Evolutionary conservation across 768 basidiomycete species (phyloP).

Genomic region (Boletus rufocinnamomeus): DNA sequence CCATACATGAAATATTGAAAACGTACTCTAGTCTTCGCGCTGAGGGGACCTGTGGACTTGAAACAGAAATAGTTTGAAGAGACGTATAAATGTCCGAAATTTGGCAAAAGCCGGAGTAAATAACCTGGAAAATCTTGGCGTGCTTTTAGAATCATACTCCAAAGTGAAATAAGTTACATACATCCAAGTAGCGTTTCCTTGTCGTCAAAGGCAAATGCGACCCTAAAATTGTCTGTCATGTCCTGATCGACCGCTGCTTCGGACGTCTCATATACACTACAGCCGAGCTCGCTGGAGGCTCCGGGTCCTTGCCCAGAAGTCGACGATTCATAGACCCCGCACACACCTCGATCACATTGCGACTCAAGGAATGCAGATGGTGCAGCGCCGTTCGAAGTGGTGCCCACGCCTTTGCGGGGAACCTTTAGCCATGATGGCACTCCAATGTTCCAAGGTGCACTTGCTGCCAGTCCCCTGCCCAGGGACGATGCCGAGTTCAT

Average conservation of each 20-base stretch:
- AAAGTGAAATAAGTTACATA: constrained; percentile 44
- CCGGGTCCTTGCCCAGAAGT: too few species aligned
- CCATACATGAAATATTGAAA: not conserved
- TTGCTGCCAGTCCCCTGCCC: constrained; percentile 28
- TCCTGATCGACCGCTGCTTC: constrained; percentile 63
- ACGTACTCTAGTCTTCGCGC: constrained; percentile 78
- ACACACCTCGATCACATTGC: too few species aligned
- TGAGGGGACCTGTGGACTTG: constrained; percentile 80
- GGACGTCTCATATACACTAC: constrained; percentile 77
- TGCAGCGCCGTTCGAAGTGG: too few species aligned
- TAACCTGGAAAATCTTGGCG: constrained; percentile 84
- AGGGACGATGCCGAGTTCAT: constrained; percentile 13
- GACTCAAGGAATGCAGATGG: too few species aligned
- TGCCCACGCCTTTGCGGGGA: too few species aligned
- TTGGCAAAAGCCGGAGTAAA: constrained; percentile 85
- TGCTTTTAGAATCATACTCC: constrained; percentile 7
- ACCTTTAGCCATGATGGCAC: not conserved
- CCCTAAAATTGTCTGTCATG: constrained; percentile 71
- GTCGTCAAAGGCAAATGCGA: constrained; percentile 84
- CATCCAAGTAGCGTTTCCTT: constrained; percentile 87
- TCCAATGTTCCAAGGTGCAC: too few species aligned
- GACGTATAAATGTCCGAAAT: constrained; percentile 84
- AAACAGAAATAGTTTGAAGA: constrained; percentile 94
- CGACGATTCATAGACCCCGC: too few species aligned
- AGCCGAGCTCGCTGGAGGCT: too few species aligned